phyloP scores from a whole-genome alignment of 2,329 filamentous ascomycete genomes.

The Dactylella cylindrospora region DNA sequence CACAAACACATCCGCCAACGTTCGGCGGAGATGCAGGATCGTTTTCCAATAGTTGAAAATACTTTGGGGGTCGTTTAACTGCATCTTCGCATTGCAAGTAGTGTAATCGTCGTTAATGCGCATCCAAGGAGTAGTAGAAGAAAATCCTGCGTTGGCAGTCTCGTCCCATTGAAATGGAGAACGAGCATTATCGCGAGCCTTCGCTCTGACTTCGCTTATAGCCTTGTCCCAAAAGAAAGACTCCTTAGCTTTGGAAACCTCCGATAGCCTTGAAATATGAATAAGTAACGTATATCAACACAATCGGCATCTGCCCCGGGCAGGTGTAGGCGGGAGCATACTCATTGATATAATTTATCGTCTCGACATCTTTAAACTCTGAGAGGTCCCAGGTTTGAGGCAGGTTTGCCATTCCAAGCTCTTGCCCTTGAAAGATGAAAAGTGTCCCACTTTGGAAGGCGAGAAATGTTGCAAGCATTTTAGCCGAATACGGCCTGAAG shows the following conservation, averaged over 20 bases:
- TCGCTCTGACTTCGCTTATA: constrained; percentile 28
- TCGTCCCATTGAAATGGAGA: constrained; percentile 71
- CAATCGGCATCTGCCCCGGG: not conserved
- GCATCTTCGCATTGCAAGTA: constrained; percentile 63
- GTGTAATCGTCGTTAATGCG: constrained; percentile 64
- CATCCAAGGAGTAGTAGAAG: constrained; percentile 80
- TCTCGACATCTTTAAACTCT: not conserved
- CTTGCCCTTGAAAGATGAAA: not conserved
- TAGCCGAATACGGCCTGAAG: constrained; percentile 42
- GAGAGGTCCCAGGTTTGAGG: constrained; percentile 52
- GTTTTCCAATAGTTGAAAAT: constrained; percentile 64
- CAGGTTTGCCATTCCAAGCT: not conserved
- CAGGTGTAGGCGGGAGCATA: not conserved
- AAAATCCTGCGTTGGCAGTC: constrained; percentile 66
- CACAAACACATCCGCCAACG: constrained; percentile 64
- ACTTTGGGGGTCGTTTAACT: constrained; percentile 56
- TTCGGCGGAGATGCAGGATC: constrained; percentile 62
- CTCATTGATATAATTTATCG: constrained; percentile 53
- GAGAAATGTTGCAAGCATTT: not conserved
- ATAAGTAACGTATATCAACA: too few relatives aligned
- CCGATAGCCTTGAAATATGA: too few relatives aligned
- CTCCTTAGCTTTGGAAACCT: too few relatives aligned
- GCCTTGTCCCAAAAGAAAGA: too few relatives aligned
- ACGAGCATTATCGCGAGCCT: constrained; percentile 64
- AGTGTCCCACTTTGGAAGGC: not conserved